phyloP scores from a whole-genome alignment of 1,284 basidiomycete genomes.

The Rhizopogon hawkerae region DNA sequence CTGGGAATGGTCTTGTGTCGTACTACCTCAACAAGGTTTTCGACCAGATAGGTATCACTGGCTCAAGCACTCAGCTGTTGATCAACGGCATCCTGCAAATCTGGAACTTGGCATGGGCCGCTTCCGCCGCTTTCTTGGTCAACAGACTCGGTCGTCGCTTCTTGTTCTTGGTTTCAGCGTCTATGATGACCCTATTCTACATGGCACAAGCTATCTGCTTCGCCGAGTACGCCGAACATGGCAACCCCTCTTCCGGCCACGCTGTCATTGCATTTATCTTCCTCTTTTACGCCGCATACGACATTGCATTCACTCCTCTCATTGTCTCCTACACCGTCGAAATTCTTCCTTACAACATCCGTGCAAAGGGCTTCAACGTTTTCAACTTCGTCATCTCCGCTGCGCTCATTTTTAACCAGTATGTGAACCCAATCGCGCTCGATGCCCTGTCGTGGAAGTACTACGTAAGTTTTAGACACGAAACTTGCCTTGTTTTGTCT shows the following conservation, averaged over 20 bases:
- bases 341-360: constrained; percentile 62
- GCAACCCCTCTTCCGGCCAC: constrained; percentile 41
- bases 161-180: constrained; percentile 56
- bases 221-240: constrained; percentile 46
- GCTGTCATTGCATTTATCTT: constrained; percentile 73
- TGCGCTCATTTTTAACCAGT: constrained; percentile 73
- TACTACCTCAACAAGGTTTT: constrained; percentile 72
- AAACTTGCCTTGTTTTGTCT: not conserved
- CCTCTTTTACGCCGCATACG: constrained; percentile 63
- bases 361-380: constrained; percentile 72
- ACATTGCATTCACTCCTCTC: constrained; percentile 66
- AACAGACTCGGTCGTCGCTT: constrained; percentile 54
- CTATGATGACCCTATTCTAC: constrained; percentile 68
- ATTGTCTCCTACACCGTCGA: constrained; percentile 70
- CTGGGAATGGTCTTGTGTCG: constrained; percentile 66
- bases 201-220: constrained; percentile 65
- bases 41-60: constrained; percentile 62
- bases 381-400: constrained; percentile 61
- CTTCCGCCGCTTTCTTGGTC: constrained; percentile 48
- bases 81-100: constrained; percentile 71
- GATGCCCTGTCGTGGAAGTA: constrained; percentile 56
- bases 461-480: constrained; percentile 32
- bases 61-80: constrained; percentile 50
- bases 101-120: constrained; percentile 64
- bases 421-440: constrained; percentile 70